These are phyloP conservation scores for Hibiscus trionum DNA, from an alignment of 345 rosid genomes.

Conservation along the genomic window DNA sequence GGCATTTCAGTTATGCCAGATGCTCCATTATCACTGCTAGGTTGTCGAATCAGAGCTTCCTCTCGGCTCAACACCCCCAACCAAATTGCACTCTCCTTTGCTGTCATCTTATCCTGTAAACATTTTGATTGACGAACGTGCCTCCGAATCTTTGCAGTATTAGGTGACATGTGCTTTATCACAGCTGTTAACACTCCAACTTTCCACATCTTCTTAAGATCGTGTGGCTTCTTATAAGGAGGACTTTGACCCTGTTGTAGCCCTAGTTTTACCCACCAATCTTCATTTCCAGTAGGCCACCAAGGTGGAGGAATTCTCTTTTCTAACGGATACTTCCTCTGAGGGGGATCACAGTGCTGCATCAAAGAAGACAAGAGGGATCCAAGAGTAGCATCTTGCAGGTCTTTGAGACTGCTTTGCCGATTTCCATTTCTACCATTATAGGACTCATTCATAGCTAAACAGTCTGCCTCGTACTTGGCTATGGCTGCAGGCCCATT, in stretches of 20 bases:
- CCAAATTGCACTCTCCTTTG: conserved; percentile 6
- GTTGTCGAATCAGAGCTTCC: conserved; percentile 70
- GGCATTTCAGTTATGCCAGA: conserved; percentile 68
- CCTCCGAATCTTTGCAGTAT: conserved; percentile 20
- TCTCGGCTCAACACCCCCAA: neutral
- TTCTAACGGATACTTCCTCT: conserved; percentile 90
- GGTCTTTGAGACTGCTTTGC: conserved; percentile 66
- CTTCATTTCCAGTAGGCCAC: conserved; percentile 97
- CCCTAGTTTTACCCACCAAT: conserved; percentile 85
- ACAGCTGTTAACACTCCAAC: conserved; percentile 95
- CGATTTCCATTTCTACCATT: conserved; percentile 45
- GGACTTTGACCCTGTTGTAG: conserved; percentile 56
- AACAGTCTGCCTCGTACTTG: conserved; percentile 58
- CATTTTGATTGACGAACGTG: neutral
- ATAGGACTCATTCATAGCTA: conserved; percentile 54
- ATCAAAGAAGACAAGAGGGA: conserved; percentile 74
- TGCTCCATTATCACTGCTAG: conserved; percentile 78
- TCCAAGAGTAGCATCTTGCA: conserved; percentile 97
- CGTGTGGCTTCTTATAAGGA: conserved; percentile 93
- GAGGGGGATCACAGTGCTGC: conserved; percentile 48
- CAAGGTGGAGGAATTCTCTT: conserved; percentile 90
- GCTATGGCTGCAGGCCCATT: neutral
- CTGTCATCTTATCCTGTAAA: conserved; percentile 8
- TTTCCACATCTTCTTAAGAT: conserved; percentile 98
- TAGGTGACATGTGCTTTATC: conserved; percentile 48